phyloP scores from a whole-genome alignment of 2,329 filamentous ascomycete species.

The Exutisphaerella laricina region DNA sequence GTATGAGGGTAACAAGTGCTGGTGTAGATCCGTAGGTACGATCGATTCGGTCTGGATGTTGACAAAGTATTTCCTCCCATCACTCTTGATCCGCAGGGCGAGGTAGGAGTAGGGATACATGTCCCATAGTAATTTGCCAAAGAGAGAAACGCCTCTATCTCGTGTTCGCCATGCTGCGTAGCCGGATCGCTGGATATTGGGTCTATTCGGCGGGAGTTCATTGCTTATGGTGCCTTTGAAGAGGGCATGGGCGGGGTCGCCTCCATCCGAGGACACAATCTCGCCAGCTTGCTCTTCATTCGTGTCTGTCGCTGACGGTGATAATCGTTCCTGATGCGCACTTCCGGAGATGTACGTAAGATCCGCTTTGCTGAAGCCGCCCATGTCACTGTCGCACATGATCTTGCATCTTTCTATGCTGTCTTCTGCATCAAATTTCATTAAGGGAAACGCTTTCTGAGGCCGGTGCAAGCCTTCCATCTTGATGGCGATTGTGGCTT shows the following conservation, averaged over 20 bases:
- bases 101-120: conserved; percentile 85
- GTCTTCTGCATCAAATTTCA: conserved; percentile 53
- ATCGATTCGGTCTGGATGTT: conserved; percentile 94
- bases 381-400: conserved; percentile 80
- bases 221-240: conserved; percentile 89
- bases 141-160: conserved; percentile 71
- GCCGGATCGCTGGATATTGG: conserved; percentile 71
- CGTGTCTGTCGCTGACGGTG: conserved; percentile 11
- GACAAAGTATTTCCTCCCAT: conserved; percentile 86
- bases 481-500: conserved; percentile 56
- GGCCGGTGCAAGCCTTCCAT: conserved; percentile 64
- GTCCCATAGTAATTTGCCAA: conserved; percentile 81
- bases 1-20: conserved; percentile 78
- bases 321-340: conserved; percentile 15
- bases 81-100: conserved; percentile 80
- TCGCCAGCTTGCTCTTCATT: conserved; percentile 14
- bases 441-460: conserved; percentile 58
- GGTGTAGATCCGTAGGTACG: conserved; percentile 90
- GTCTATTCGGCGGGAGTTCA: conserved; percentile 67
- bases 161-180: conserved; percentile 87
- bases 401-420: conserved; percentile 54
- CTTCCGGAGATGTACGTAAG: conserved; percentile 54
- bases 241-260: conserved; percentile 60
- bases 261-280: conserved; percentile 27
- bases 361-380: conserved; percentile 71